phyloP scores from a whole-genome alignment of 768 basidiomycete species.

The Rhizopogon roseolus region DNA sequence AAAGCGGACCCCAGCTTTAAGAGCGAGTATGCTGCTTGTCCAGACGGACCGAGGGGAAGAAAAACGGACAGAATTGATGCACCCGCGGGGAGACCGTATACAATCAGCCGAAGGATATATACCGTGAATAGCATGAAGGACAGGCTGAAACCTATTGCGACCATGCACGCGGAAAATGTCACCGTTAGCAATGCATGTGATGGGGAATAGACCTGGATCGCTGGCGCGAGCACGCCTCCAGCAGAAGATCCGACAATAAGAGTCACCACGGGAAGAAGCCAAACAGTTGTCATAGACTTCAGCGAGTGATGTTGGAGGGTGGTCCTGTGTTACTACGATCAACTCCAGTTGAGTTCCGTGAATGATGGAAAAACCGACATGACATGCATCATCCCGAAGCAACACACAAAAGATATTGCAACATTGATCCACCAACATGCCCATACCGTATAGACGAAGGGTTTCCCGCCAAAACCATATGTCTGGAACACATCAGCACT shows the following conservation, averaged over 20 bases:
- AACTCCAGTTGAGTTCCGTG: conserved; percentile 13
- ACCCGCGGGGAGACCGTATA: conserved; percentile 49
- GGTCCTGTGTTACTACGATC: conserved; percentile 35
- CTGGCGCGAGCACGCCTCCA: conserved; percentile 53
- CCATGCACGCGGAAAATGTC: conserved; percentile 48
- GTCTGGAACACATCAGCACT: conserved; percentile 39
- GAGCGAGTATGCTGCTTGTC: conserved; percentile 58
- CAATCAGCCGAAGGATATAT: conserved; percentile 56
- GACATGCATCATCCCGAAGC: conserved; percentile 56
- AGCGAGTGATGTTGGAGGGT: conserved; percentile 54
- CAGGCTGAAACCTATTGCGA: conserved; percentile 51
- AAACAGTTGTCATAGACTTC: conserved; percentile 52
- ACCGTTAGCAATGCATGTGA: conserved; percentile 51
- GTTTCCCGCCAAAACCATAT: conserved; percentile 44
- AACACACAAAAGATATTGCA: conserved; percentile 49
- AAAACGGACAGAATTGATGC: conserved; percentile 52
- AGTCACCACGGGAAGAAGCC: conserved; percentile 76
- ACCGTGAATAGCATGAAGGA: conserved; percentile 64
- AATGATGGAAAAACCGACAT: conserved; percentile 48
- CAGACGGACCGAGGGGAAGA: conserved; percentile 71
- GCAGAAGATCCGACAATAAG: conserved; percentile 67
- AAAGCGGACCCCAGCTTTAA: conserved; percentile 52
- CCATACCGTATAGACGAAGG: conserved; percentile 55
- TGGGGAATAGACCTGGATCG: conserved; percentile 41
- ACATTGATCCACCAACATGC: conserved; percentile 68